Conservation (phyloP, 345 rosid species). For the Corchorus capsularis region DNA sequence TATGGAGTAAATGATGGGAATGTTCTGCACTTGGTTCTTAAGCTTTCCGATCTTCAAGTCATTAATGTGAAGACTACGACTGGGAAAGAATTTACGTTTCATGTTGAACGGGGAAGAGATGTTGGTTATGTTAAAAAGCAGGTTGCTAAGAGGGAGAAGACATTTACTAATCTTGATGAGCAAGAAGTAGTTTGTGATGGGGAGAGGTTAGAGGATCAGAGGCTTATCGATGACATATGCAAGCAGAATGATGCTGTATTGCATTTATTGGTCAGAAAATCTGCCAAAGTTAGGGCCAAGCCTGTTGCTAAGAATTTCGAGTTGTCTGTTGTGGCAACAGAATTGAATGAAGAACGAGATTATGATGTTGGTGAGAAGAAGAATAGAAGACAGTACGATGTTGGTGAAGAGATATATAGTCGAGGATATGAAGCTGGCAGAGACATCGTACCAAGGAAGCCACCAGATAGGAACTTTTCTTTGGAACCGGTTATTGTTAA, state of each 20-base stretch:
- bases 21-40: constrained; percentile 74
- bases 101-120: constrained; percentile 61
- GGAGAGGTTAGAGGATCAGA: constrained; percentile 63
- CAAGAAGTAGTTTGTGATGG: constrained; percentile 71
- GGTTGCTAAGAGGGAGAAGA: constrained; percentile 51
- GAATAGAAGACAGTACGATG: constrained; percentile 19
- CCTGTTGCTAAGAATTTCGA: constrained; percentile 69
- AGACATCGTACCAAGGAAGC: constrained; percentile 23
- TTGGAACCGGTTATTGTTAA: constrained; percentile 59
- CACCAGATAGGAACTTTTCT: constrained; percentile 28
- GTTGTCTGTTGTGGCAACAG: constrained; percentile 57
- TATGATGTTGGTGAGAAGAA: constrained; percentile 28
- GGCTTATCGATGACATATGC: constrained; percentile 59
- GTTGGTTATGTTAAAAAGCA: constrained; percentile 70
- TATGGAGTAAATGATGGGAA: constrained; percentile 73
- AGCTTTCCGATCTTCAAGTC: constrained; percentile 67
- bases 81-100: constrained; percentile 61
- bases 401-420: neutral
- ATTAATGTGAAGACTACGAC: constrained; percentile 55
- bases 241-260: constrained; percentile 53
- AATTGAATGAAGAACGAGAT: constrained; percentile 25
- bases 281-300: constrained; percentile 61
- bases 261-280: constrained; percentile 58
- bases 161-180: constrained; percentile 53
- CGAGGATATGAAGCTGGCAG: constrained; percentile 21